These are phyloP conservation scores for Niebla homalea DNA, from an alignment of 495 filamentous ascomycete species.

Conservation along the genomic window DNA sequence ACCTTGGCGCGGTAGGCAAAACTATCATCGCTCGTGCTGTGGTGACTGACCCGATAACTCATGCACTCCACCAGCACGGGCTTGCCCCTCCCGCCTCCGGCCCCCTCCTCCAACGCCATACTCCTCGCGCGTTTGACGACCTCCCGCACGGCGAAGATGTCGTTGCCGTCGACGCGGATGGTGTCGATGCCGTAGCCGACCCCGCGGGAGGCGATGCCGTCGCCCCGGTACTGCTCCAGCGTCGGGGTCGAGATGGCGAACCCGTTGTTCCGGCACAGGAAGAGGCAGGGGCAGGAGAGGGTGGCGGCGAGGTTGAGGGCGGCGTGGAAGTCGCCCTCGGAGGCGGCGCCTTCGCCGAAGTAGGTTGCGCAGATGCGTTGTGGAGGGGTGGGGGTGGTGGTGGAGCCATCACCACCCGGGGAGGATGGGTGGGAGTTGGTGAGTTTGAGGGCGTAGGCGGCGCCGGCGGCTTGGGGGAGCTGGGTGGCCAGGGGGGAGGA, in stretches of 20 bases:
- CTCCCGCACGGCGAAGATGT: constrained; percentile 86
- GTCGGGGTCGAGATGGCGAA: constrained; percentile 94
- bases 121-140: constrained; percentile 65
- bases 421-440: constrained; percentile 49
- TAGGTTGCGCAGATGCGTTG: constrained; percentile 73
- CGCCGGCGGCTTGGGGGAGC: constrained; percentile 86
- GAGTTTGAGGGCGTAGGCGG: constrained; percentile 84
- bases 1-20: constrained; percentile 90
- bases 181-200: constrained; percentile 96
- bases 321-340: constrained; percentile 95
- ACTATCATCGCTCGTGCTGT: constrained; percentile 94
- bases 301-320: constrained; percentile 95
- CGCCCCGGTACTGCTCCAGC: constrained; percentile 89
- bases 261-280: constrained; percentile 95
- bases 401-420: constrained; percentile 37
- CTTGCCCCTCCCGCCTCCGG: too few relatives aligned
- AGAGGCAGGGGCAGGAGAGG: constrained; percentile 77
- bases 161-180: constrained; percentile 91
- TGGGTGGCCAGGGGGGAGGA: constrained; percentile 90
- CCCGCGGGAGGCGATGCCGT: constrained; percentile 91
- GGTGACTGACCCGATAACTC: constrained; percentile 93
- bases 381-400: constrained; percentile 42
- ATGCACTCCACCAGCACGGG: constrained; percentile 90
- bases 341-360: constrained; percentile 96
- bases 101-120: constrained; percentile 62